Conservation (phyloP, 805 yeast genomes). For the Blastobotrys parvus region DNA sequence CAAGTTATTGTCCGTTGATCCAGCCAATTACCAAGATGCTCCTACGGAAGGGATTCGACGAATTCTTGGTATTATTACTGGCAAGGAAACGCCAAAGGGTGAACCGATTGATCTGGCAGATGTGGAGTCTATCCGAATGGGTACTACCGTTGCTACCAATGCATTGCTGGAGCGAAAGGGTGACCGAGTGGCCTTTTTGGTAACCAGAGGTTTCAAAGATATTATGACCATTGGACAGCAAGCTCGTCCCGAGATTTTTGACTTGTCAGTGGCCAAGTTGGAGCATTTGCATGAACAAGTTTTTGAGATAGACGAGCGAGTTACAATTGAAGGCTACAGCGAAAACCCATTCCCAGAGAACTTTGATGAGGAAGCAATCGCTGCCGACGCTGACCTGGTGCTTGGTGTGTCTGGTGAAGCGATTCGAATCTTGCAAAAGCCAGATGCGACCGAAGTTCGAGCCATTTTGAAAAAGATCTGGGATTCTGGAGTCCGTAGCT, state of each 20-base stretch:
- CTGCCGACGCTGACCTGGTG: constrained; percentile 32
- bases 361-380: constrained; percentile 19
- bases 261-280: constrained; percentile 64
- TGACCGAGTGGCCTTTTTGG: constrained; percentile 73
- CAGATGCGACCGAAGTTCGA: constrained; percentile 39
- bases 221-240: constrained; percentile 82
- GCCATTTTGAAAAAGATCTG: constrained; percentile 37
- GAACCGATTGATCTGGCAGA: constrained; percentile 42
- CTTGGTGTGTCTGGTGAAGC: constrained; percentile 63
- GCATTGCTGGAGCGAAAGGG: constrained; percentile 92
- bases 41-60: constrained; percentile 87
- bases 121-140: constrained; percentile 72
- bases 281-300: constrained; percentile 67
- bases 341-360: constrained; percentile 51
- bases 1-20: constrained; percentile 82
- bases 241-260: constrained; percentile 84
- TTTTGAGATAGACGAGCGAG: constrained; percentile 82
- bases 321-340: constrained; percentile 70
- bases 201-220: constrained; percentile 85
- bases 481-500: constrained; percentile 52
- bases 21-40: constrained; percentile 80
- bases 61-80: constrained; percentile 53
- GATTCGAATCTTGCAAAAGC: constrained; percentile 46
- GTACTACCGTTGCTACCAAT: constrained; percentile 94
- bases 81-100: constrained; percentile 48